Percentiles rank a stretch among this genome's conserved stretches.
Conservation (phyloP, 1,284 basidiomycete species). For the Laetiporus sulphureus region DNA sequence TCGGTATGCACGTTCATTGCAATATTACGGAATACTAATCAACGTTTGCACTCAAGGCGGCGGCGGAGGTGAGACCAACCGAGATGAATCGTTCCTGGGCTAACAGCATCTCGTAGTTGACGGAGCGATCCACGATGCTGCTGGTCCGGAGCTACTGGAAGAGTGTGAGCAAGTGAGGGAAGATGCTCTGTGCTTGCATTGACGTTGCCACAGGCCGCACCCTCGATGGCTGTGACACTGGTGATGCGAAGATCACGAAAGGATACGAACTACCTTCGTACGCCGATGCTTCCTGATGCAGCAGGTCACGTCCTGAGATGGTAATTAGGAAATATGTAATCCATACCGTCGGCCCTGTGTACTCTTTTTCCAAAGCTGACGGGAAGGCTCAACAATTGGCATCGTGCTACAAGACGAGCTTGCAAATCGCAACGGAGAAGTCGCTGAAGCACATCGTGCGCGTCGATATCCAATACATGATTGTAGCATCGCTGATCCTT, state of each 20-base stretch:
- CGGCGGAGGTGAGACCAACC: constrained; percentile 51
- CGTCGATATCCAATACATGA: constrained; percentile 14
- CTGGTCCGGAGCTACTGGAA: constrained; percentile 63
- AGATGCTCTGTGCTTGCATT: background rate
- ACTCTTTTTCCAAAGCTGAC: constrained; percentile 36
- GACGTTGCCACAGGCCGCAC: constrained; percentile 56
- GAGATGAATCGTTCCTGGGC: background rate
- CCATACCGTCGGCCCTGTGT: constrained; percentile 89
- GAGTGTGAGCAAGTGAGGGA: constrained; percentile 54
- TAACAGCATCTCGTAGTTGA: constrained; percentile 46
- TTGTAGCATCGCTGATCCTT: too few species aligned
- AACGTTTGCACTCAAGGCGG: constrained; percentile 40
- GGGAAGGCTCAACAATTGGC: constrained; percentile 50
- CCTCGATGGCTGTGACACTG: constrained; percentile 75
- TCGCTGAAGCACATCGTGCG: constrained; percentile 61
- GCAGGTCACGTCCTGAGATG: background rate
- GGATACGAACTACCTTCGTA: constrained; percentile 70
- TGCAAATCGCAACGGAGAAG: constrained; percentile 58
- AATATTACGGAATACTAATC: constrained; percentile 6
- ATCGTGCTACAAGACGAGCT: constrained; percentile 67
- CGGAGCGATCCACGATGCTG: constrained; percentile 83
- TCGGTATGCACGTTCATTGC: constrained; percentile 51
- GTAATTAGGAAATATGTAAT: constrained; percentile 62
- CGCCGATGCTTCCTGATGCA: constrained; percentile 18
- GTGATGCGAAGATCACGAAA: constrained; percentile 78